Evolutionary conservation across 345 rosid species (phyloP).

Genomic region (Leavenworthia alabamica): DNA sequence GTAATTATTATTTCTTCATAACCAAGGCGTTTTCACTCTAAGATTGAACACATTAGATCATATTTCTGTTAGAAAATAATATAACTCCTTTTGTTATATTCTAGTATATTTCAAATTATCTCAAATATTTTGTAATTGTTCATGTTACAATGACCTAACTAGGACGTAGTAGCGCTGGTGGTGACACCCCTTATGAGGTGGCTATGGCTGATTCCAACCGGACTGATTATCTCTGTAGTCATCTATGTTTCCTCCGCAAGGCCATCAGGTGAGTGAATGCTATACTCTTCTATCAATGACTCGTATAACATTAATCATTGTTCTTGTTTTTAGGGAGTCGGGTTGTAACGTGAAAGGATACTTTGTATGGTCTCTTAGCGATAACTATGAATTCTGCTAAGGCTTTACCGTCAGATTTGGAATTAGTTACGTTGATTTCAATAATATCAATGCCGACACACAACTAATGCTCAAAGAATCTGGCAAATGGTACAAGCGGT

Average conservation of each 20-base stretch:
- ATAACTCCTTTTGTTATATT: too few species aligned
- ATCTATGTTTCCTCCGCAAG: conserved; percentile 18
- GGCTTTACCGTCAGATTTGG: conserved; percentile 20
- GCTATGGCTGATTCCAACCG: background rate
- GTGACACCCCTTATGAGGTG: background rate
- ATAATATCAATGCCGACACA: too few species aligned
- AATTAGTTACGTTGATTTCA: conserved; percentile 11
- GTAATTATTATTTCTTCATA: too few species aligned
- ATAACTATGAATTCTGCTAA: conserved; percentile 13
- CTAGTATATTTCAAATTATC: too few species aligned
- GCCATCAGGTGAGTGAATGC: background rate
- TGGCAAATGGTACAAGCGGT: conserved; percentile 6
- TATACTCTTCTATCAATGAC: too few species aligned
- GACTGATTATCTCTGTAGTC: conserved; percentile 22
- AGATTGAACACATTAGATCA: too few species aligned
- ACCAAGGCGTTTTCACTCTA: too few species aligned
- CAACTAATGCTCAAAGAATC: too few species aligned
- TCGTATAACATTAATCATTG: background rate
- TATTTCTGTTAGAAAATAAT: too few species aligned
- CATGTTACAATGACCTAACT: background rate
- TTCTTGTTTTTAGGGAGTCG: too few species aligned
- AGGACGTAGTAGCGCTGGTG: conserved; percentile 3
- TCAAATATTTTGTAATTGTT: background rate
- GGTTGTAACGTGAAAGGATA: conserved; percentile 11
- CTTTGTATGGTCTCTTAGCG: conserved; percentile 16